These are phyloP conservation scores for Graphilbum sp. DNA, from an alignment of 2,329 filamentous ascomycete genomes.

Conservation along the genomic window DNA sequence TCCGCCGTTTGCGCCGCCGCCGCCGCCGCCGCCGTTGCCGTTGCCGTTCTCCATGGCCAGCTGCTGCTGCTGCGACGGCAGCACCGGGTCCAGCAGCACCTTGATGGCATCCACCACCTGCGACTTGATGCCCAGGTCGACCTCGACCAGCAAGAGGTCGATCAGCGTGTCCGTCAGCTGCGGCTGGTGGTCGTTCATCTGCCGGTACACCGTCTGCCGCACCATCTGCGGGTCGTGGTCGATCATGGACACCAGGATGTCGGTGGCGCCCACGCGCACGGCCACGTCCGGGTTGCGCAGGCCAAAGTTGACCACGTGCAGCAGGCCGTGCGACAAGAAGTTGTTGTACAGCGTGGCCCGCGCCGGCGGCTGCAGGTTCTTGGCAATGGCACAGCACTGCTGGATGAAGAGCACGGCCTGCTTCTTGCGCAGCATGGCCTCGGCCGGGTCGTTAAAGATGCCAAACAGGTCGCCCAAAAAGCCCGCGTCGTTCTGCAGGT, in stretches of 20 bases:
- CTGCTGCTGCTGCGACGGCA: conserved; percentile 15
- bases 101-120: conserved; percentile 94
- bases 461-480: conserved; percentile 72
- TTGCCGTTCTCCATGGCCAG: conserved; percentile 27
- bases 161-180: conserved; percentile 86
- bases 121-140: conserved; percentile 85
- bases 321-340: conserved; percentile 73
- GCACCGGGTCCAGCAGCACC: conserved; percentile 66
- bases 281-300: conserved; percentile 70
- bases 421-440: conserved; percentile 61
- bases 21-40: conserved; percentile 22
- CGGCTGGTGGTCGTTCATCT: conserved; percentile 71
- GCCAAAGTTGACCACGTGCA: conserved; percentile 83
- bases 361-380: conserved; percentile 75
- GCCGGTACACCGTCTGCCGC: conserved; percentile 79
- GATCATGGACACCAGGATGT: conserved; percentile 84
- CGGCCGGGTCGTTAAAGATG: conserved; percentile 56
- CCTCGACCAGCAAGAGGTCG: conserved; percentile 77
- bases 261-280: conserved; percentile 80
- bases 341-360: conserved; percentile 75
- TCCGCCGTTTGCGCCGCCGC: conserved; percentile 19
- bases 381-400: conserved; percentile 85
- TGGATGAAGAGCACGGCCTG: conserved; percentile 93
- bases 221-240: conserved; percentile 95
- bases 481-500: conserved; percentile 64